Evolutionary conservation across 768 basidiomycete genomes (phyloP).

Genomic region (Naganishia onofrii): DNA sequence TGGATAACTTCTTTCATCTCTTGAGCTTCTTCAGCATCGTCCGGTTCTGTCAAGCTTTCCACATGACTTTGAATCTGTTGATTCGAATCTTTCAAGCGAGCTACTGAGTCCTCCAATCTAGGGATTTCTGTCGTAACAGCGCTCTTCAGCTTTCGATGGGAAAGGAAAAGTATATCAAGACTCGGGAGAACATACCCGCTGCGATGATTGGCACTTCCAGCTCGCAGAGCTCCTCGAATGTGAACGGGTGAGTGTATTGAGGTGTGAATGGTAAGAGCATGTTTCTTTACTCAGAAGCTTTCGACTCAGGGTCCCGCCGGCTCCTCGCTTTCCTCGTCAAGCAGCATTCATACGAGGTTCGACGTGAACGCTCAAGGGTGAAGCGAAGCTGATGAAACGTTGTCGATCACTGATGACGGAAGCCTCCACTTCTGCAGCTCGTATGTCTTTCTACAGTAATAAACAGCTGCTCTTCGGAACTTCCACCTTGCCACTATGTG

Average conservation of each 20-base stretch:
- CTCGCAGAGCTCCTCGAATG: constrained; percentile 8
- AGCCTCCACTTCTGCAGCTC: constrained; percentile 19
- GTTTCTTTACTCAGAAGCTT: no score
- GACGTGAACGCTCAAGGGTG: background rate
- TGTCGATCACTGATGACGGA: background rate
- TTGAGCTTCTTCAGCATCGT: constrained; percentile 19
- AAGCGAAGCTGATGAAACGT: background rate
- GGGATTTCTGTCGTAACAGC: background rate
- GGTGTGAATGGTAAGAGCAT: constrained; percentile 5
- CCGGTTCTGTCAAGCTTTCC: background rate
- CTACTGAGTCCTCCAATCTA: background rate
- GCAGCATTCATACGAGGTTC: no score
- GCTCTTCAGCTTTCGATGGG: background rate
- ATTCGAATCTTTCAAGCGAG: constrained; percentile 19
- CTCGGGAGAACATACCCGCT: constrained; percentile 5
- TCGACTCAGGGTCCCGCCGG: no score
- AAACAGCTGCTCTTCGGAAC: no score
- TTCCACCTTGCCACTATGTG: no score
- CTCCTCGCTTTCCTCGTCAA: no score
- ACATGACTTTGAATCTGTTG: constrained; percentile 9
- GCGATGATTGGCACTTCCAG: constrained; percentile 22
- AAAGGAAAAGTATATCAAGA: background rate
- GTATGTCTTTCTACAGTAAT: no score
- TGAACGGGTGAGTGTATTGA: constrained; percentile 24
- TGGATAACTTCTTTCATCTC: constrained; percentile 21